Base-by-base conservation (phyloP, 2,329 filamentous ascomycete genomes). In the Ophiostoma australiae region DNA sequence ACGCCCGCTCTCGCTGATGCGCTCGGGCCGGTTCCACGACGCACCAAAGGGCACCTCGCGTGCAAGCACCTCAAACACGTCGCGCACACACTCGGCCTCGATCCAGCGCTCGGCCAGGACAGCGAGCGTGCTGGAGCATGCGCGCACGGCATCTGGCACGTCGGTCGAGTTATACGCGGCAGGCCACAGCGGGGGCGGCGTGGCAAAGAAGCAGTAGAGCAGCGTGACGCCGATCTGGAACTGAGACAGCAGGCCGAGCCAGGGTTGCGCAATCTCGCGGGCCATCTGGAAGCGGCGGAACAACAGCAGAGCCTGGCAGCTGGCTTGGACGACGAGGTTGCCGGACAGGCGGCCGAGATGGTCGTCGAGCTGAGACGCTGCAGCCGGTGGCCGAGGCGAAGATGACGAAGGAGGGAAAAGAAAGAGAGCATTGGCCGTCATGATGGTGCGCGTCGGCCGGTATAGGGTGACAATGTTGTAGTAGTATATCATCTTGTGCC, bases 21-120 rank as follows among this genome's bases (percentile, higher is more conserved):
- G 27, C 6, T 37, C 63, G 7, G 72, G 67, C n/a, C 71, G 67
- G 15, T 70, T 66, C 71, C 71, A 70, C 11, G 69, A 58, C 15
- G 68, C 67, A 5, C 72, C 70, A 4, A 75, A 68, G 7, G 74
- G 73, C 0, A 78, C 70, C 58, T 78, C 76, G 7, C 72, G 72
- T 2, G 76, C 76, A 2, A 80, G 74, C 1, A 80, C 72, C 31
- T 80, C 78, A 70, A 81, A 80, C 0, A 77, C 75, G 67, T 80
- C 78, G 35, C 78, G 70, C 7, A 80, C 41, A 20, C 77, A 78
- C 48, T 79, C 77, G 1, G 77, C 77, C 70, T 78, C 77, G 6
- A 77, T 75, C 79, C 79, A 80, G 4, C 77, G 76, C 69, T 80
- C 78, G 0, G 79, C 78, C 66, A 79, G 77, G 37, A 79, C 77